phyloP scores from a whole-genome alignment of 2,329 filamentous ascomycete genomes.

The Epichloe gansuensis region DNA sequence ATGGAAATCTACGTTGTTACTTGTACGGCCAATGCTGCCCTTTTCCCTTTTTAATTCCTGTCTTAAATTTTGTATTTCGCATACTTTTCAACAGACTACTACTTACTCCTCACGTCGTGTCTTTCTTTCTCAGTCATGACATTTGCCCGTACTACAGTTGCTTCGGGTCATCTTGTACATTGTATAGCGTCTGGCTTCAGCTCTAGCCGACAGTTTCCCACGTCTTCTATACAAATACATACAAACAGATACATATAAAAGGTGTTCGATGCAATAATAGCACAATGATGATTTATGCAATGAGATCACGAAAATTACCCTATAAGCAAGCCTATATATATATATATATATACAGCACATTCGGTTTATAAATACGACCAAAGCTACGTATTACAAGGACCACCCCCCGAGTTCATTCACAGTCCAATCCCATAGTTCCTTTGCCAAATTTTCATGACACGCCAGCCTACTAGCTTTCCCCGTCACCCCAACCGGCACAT shows the following conservation, averaged over 20 bases:
- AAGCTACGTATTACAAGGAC: not conserved
- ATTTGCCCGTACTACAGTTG: not conserved
- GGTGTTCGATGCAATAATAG: too few species aligned
- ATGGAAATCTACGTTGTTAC: too few species aligned
- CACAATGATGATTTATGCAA: too few species aligned
- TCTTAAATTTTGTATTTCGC: too few species aligned
- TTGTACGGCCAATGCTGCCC: too few species aligned
- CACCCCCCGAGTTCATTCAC: constrained; percentile 16
- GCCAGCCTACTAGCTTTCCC: constrained; percentile 12
- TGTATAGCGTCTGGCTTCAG: not conserved
- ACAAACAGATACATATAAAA: too few species aligned
- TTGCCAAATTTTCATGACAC: constrained; percentile 15
- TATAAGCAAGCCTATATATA: too few species aligned
- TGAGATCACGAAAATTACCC: too few species aligned
- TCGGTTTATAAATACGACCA: not conserved
- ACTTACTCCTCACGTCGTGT: not conserved
- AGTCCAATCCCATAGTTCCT: constrained; percentile 24
- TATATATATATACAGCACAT: too few species aligned
- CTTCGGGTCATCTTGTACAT: not conserved
- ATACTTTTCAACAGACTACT: too few species aligned
- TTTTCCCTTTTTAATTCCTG: too few species aligned
- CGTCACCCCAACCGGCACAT: constrained; percentile 19
- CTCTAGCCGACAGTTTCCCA: not conserved
- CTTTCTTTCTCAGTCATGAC: not conserved
- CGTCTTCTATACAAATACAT: not conserved